phyloP scores from a whole-genome alignment of 2,329 filamentous ascomycete genomes.

The Sarocladium oryzae region DNA sequence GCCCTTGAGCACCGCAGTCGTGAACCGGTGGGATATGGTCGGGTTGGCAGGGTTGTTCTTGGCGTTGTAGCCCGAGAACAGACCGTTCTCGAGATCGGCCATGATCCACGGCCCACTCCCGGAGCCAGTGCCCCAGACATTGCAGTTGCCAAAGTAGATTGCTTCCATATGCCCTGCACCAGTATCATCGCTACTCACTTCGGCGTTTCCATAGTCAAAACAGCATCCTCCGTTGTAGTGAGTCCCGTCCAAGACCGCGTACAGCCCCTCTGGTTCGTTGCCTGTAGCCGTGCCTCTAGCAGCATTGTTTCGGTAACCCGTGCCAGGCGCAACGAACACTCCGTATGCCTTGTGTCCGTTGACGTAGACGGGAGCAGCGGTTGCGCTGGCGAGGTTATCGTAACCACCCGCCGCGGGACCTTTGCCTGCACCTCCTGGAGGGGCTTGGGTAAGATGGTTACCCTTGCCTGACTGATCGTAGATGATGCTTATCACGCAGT shows the following conservation, averaged over 20 bases:
- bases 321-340: conserved; percentile 54
- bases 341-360: conserved; percentile 58
- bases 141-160: conserved; percentile 55
- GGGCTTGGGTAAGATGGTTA: conserved; percentile 57
- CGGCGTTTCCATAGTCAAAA: conserved; percentile 53
- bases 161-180: conserved; percentile 64
- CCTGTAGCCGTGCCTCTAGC: conserved; percentile 45
- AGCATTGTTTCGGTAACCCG: conserved; percentile 55
- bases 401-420: conserved; percentile 51
- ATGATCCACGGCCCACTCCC: conserved; percentile 61
- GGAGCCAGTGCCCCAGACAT: conserved; percentile 47
- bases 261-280: conserved; percentile 53
- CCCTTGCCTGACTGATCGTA: conserved; percentile 58
- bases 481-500: conserved; percentile 56
- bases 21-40: conserved; percentile 46
- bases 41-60: conserved; percentile 45
- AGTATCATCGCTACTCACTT: conserved; percentile 43
- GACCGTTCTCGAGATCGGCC: conserved; percentile 61
- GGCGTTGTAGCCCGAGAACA: conserved; percentile 49
- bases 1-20: conserved; percentile 53
- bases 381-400: conserved; percentile 54
- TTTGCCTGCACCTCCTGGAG: conserved; percentile 46
- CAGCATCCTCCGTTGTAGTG: conserved; percentile 53
- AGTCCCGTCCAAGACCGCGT: conserved; percentile 52
- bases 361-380: conserved; percentile 53